Percentiles rank a stretch among this genome's conserved stretches.
These are phyloP conservation scores for Globisporangium nagaii DNA, from an alignment of 352 stramenopile species.

Conservation along the genomic window DNA sequence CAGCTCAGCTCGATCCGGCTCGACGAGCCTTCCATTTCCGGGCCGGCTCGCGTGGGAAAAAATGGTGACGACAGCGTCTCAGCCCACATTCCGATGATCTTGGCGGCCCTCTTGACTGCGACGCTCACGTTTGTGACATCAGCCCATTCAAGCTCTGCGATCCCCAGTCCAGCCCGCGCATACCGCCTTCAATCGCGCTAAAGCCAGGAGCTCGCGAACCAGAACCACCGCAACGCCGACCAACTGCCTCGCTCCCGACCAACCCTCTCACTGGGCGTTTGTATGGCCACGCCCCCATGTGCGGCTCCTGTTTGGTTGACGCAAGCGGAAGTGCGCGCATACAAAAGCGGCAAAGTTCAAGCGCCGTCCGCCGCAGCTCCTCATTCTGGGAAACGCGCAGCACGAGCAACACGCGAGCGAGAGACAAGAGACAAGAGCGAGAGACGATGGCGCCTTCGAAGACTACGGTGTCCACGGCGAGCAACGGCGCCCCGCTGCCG, in stretches of 20 bases:
- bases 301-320: conserved; percentile 1
- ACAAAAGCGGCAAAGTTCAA: conserved; percentile 6
- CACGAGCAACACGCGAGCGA: too few relatives aligned
- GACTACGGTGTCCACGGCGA: conserved; percentile 17
- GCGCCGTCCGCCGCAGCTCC: not conserved
- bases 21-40: too few relatives aligned
- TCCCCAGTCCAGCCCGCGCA: too few relatives aligned
- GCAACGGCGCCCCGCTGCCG: conserved; percentile 55
- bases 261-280: not conserved
- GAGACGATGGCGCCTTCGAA: not conserved
- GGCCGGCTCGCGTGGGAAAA: not conserved
- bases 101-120: too few relatives aligned
- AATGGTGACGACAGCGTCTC: not conserved
- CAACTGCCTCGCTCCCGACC: not conserved
- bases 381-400: conserved; percentile 1
- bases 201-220: too few relatives aligned
- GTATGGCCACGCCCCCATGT: not conserved
- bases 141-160: too few relatives aligned
- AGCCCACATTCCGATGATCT: not conserved
- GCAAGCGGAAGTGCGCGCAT: conserved; percentile 3
- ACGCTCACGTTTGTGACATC: too few relatives aligned
- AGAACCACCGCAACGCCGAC: conserved; percentile 5
- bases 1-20: too few relatives aligned
- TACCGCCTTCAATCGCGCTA: too few relatives aligned
- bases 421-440: not conserved